Percentiles rank a stretch among this genome's conserved stretches.
Conservation (phyloP, 768 basidiomycete genomes). For the Kwoniella sp. region DNA sequence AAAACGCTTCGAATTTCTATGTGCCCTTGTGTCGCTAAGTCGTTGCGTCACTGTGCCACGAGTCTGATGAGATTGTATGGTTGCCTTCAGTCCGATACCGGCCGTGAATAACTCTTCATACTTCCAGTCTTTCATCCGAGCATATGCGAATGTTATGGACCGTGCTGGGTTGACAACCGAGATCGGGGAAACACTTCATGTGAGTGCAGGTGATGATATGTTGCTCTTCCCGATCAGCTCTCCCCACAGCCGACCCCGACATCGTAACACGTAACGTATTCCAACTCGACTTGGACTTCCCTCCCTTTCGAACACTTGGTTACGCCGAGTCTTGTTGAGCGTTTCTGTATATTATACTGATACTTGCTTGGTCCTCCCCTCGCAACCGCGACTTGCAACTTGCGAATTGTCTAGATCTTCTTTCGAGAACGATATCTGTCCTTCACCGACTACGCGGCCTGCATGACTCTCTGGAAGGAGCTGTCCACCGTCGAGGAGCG, state of each 20-base stretch:
- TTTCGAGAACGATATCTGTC: conserved; percentile 5
- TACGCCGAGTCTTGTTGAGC: too few species aligned
- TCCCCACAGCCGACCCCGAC: too few species aligned
- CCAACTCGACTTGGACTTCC: too few species aligned
- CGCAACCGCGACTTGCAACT: not conserved
- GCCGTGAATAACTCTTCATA: conserved; percentile 5
- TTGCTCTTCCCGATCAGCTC: not conserved
- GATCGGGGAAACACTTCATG: conserved; percentile 15
- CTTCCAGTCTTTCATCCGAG: conserved; percentile 20
- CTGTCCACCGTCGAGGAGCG: not conserved
- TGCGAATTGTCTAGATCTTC: not conserved
- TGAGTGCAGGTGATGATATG: too few species aligned
- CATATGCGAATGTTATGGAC: conserved; percentile 29
- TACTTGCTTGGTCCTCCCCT: too few species aligned
- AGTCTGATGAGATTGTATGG: too few species aligned
- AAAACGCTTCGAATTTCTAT: too few species aligned
- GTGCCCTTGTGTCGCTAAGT: too few species aligned
- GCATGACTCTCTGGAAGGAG: not conserved
- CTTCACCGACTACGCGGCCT: not conserved
- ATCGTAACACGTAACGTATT: too few species aligned
- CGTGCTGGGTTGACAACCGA: conserved; percentile 21
- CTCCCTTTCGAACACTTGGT: too few species aligned
- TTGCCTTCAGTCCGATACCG: conserved; percentile 25
- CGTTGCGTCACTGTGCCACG: too few species aligned
- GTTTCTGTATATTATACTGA: too few species aligned